phyloP scores from a whole-genome alignment of 2,329 filamentous ascomycete species.

The Gaeumannomyces tritici region DNA sequence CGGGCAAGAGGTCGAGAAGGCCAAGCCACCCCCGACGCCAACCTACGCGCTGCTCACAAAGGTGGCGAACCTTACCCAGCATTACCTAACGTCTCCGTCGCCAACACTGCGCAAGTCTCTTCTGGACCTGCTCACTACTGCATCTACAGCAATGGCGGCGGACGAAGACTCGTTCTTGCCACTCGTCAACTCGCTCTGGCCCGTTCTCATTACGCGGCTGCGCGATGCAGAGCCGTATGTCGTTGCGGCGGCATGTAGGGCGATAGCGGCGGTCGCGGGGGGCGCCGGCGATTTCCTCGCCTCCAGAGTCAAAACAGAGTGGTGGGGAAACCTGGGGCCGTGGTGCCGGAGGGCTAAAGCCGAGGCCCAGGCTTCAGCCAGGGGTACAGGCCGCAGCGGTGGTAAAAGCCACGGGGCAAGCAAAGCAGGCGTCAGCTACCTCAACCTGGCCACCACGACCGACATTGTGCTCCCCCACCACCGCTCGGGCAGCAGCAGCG shows the following conservation, averaged over 20 bases:
- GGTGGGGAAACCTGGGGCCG: conserved; percentile 42
- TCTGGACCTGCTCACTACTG: conserved; percentile 64
- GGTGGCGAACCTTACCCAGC: conserved; percentile 76
- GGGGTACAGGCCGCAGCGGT: conserved; percentile 5
- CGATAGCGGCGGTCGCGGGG: conserved; percentile 59
- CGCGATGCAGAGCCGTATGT: conserved; percentile 61
- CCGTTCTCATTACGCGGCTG: conserved; percentile 61
- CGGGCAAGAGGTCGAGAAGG: conserved; percentile 23
- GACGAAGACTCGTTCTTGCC: conserved; percentile 82
- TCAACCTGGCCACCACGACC: background rate
- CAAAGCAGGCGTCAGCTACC: background rate
- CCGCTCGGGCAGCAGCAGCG: background rate
- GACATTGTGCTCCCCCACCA: conserved; percentile 1
- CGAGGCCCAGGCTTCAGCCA: conserved; percentile 20
- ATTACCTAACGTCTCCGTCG: conserved; percentile 81
- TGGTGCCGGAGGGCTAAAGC: conserved; percentile 37
- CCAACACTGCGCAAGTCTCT: conserved; percentile 70
- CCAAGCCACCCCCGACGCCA: conserved; percentile 59
- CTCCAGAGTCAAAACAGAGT: conserved; percentile 65
- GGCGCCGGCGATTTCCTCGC: conserved; percentile 74
- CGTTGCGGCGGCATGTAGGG: conserved; percentile 57
- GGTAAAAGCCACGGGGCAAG: background rate
- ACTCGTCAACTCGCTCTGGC: conserved; percentile 85
- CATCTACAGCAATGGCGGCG: conserved; percentile 59
- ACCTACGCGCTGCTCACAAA: conserved; percentile 74